Conservation (phyloP, 148 eudicot genomes). For the Silene conica region DNA sequence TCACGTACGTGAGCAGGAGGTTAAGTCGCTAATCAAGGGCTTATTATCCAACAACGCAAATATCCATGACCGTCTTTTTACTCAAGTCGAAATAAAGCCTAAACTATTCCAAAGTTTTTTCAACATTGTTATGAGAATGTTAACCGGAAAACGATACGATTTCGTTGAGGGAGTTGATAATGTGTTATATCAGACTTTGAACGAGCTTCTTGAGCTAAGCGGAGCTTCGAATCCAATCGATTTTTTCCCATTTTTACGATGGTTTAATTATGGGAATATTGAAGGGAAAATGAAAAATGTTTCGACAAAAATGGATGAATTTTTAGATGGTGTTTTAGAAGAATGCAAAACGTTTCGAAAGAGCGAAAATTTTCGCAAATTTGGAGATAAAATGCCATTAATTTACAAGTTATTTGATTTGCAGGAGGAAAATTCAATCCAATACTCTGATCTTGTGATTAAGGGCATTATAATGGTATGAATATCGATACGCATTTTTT, state of each 20-base stretch:
- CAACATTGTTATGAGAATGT: slow-evolving; percentile 32
- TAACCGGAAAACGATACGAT: slow-evolving; percentile 37
- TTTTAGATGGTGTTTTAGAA: slow-evolving; percentile 27
- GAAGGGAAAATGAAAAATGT: slow-evolving; percentile 28
- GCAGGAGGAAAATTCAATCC: slow-evolving; percentile 27
- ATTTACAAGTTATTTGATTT: slow-evolving; percentile 28
- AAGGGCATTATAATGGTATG: slow-evolving; percentile 39
- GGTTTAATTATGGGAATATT: slow-evolving; percentile 22
- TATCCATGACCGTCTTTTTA: neutral
- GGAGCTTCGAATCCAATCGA: slow-evolving; percentile 29
- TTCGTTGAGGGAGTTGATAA: slow-evolving; percentile 16
- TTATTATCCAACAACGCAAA: neutral
- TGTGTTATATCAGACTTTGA: slow-evolving; percentile 8
- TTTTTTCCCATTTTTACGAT: slow-evolving; percentile 27
- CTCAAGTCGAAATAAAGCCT: slow-evolving; percentile 23
- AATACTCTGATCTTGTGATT: slow-evolving; percentile 30
- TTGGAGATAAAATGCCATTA: slow-evolving; percentile 3
- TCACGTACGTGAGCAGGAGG: neutral
- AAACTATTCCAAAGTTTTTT: slow-evolving; percentile 28
- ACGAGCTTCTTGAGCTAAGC: slow-evolving; percentile 13
- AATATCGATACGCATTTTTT: no score
- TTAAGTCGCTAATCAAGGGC: neutral
- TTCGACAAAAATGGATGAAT: slow-evolving; percentile 14
- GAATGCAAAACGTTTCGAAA: slow-evolving; percentile 11
- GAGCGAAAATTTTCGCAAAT: neutral